Evolutionary conservation across 106 monocot species (phyloP).

Genomic region (Dendrobium huoshanense): DNA sequence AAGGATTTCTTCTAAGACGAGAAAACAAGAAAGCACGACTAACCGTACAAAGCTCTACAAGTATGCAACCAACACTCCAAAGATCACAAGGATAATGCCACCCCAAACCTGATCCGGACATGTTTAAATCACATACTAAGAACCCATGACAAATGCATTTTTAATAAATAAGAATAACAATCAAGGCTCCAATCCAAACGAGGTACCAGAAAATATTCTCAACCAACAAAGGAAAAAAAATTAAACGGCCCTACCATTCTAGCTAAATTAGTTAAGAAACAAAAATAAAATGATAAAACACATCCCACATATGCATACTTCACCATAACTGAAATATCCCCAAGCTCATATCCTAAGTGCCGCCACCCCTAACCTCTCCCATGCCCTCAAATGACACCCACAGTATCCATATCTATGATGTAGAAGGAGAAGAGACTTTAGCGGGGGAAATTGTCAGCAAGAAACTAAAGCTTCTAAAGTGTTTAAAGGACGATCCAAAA

Average conservation of each 20-base stretch:
- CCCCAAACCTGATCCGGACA: conserved; percentile 50
- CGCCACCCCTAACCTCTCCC: background rate
- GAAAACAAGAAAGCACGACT: conserved; percentile 18
- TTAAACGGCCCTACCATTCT: background rate
- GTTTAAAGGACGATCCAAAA: background rate
- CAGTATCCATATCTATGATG: background rate
- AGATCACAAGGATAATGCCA: conserved; percentile 96
- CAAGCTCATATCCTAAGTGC: too few species aligned
- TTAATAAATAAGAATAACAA: background rate
- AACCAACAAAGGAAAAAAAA: background rate
- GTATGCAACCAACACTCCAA: conserved; percentile 93
- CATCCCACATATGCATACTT: background rate
- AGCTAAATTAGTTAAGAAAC: background rate
- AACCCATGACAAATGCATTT: background rate
- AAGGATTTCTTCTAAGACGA: background rate
- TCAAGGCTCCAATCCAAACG: background rate
- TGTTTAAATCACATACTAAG: background rate
- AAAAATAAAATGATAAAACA: background rate
- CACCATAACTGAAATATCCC: background rate
- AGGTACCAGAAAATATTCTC: background rate
- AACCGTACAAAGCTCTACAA: conserved; percentile 80
- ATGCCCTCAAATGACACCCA: background rate
- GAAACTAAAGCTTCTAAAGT: background rate
- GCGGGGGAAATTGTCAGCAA: background rate
- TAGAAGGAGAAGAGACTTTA: background rate